Evolutionary conservation across 2,329 filamentous ascomycete species (phyloP).

Genomic region (Aspergillus thermomutatus): DNA sequence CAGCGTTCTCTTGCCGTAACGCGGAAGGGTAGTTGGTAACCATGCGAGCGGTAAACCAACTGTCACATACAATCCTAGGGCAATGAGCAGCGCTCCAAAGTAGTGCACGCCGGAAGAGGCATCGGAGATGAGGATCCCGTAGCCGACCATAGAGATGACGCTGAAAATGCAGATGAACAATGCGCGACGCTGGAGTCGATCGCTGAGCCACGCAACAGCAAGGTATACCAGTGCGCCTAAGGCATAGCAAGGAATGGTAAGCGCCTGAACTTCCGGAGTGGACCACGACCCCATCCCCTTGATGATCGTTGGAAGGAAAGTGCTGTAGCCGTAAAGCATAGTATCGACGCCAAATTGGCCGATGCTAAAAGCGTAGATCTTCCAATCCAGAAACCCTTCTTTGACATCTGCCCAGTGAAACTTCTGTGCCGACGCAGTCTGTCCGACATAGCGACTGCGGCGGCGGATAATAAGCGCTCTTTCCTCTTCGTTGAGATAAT

Average conservation of each 20-base stretch:
- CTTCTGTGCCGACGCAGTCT: constrained; percentile 48
- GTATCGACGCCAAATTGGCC: constrained; percentile 72
- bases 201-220: constrained; percentile 62
- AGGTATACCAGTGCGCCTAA: constrained; percentile 70
- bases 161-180: constrained; percentile 63
- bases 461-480: constrained; percentile 54
- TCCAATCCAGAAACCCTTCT: constrained; percentile 70
- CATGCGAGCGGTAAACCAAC: constrained; percentile 56
- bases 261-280: constrained; percentile 64
- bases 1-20: constrained; percentile 73
- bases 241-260: constrained; percentile 76
- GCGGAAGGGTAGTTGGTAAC: constrained; percentile 64
- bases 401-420: constrained; percentile 63
- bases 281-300: constrained; percentile 63
- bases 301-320: constrained; percentile 77
- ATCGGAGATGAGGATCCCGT: constrained; percentile 64
- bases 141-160: constrained; percentile 63
- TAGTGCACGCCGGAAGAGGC: constrained; percentile 63
- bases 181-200: constrained; percentile 63
- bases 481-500: constrained; percentile 59
- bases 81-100: constrained; percentile 73
- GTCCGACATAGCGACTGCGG: constrained; percentile 50
- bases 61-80: constrained; percentile 65
- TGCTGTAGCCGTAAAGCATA: constrained; percentile 75
- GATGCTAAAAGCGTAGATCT: constrained; percentile 66